Evolutionary conservation across 331 rosid species (phyloP).

Genomic region (Rosa hybrid): DNA sequence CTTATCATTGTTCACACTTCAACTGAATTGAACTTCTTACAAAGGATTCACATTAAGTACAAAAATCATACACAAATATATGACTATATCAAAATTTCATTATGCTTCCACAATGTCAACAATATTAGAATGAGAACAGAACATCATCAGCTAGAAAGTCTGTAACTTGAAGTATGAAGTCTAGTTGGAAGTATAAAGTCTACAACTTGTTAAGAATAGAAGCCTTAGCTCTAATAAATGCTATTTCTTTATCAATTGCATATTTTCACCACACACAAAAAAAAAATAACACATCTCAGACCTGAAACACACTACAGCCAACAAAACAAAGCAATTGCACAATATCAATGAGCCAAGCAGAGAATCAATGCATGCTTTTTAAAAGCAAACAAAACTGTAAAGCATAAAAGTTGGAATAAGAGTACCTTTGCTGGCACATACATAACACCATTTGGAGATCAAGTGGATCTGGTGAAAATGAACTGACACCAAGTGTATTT

Average conservation of each 20-base stretch:
- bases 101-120: not conserved
- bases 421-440: conserved; percentile 80
- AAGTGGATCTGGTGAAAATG: conserved; percentile 67
- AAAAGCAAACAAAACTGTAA: not conserved
- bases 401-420: not conserved
- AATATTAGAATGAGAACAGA: not conserved
- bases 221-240: not conserved
- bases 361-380: not conserved
- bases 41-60: too few species aligned
- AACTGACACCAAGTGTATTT: conserved; percentile 78
- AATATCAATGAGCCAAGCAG: not conserved
- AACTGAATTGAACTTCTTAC: too few species aligned
- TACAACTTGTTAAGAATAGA: not conserved
- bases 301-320: not conserved
- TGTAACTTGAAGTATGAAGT: not conserved
- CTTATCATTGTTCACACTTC: too few species aligned
- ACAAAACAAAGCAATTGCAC: not conserved
- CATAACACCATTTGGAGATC: conserved; percentile 94
- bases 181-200: not conserved
- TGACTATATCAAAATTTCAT: too few species aligned
- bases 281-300: not conserved
- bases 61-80: too few species aligned
- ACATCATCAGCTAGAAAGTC: not conserved
- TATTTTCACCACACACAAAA: too few species aligned
- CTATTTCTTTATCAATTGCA: not conserved